Evolutionary conservation across 139 green algal species (phyloP).

Genomic region (Chlamydomonas asymmetrica): DNA sequence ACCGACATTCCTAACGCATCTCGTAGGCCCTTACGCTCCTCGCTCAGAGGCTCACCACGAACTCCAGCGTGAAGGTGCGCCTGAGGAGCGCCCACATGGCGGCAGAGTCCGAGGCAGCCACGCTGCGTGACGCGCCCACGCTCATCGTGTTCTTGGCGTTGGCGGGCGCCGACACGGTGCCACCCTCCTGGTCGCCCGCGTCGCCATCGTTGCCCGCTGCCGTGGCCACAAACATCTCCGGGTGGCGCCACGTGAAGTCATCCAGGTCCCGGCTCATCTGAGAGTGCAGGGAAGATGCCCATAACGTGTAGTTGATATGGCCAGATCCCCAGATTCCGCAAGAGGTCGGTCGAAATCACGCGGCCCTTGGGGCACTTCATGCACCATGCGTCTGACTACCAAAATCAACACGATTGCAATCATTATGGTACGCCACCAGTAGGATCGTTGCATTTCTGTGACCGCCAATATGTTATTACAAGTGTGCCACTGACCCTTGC

Average conservation of each 20-base stretch:
- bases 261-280: conserved; percentile 8
- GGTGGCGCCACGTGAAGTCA: conserved; percentile 7
- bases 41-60: too few species aligned
- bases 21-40: too few species aligned
- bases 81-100: too few species aligned
- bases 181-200: conserved; percentile 25
- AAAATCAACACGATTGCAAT: not conserved
- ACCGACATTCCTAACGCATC: too few species aligned
- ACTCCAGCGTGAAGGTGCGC: too few species aligned
- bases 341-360: not conserved
- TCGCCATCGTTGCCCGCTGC: conserved; percentile 72
- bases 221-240: conserved; percentile 31
- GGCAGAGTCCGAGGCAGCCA: too few species aligned
- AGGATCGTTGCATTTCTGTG: not conserved
- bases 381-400: not conserved
- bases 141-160: conserved; percentile 81
- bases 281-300: not conserved
- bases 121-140: conserved; percentile 67
- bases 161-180: conserved; percentile 72
- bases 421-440: not conserved
- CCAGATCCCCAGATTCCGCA: not conserved
- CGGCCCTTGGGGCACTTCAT: not conserved
- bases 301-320: not conserved
- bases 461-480: not conserved
- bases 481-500: not conserved